phyloP scores from a whole-genome alignment of 83 land plant species.

The Diphasiastrum complanatum region DNA sequence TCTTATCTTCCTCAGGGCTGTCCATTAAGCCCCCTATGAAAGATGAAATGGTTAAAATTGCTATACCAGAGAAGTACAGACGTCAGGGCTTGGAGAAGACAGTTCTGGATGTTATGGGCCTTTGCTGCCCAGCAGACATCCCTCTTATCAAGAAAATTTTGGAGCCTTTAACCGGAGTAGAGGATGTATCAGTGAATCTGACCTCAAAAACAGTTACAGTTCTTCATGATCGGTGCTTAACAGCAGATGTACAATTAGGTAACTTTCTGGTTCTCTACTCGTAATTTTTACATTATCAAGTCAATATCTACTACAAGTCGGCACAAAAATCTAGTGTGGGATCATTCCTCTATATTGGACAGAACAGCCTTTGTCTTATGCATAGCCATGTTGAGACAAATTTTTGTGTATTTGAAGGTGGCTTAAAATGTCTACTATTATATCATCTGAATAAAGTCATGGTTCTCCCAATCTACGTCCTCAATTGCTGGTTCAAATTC shows the following conservation, averaged over 20 bases:
- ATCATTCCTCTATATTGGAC: no score
- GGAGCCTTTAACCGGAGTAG: constrained; percentile 34
- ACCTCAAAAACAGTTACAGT: constrained; percentile 30
- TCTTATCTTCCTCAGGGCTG: constrained; percentile 13
- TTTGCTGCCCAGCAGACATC: constrained; percentile 34
- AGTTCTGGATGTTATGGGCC: constrained; percentile 31
- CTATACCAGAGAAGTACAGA: constrained; percentile 10
- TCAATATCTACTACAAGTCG: no score
- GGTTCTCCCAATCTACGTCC: no score
- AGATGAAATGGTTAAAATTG: constrained; percentile 20
- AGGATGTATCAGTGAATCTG: constrained; percentile 35
- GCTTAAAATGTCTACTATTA: no score
- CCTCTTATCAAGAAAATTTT: constrained; percentile 30
- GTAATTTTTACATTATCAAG: no score
- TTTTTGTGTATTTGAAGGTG: no score
- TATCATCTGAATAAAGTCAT: no score
- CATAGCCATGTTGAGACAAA: no score
- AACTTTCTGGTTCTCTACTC: not conserved
- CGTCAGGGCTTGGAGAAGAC: constrained; percentile 12
- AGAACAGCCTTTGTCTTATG: no score
- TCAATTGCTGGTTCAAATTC: no score
- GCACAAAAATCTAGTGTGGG: no score
- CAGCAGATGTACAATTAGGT: constrained; percentile 26
- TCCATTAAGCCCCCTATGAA: constrained; percentile 4
- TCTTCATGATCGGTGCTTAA: constrained; percentile 24